Evolutionary conservation across 169 alveolate genomes (phyloP).

Genomic region (Plasmodium adleri): DNA sequence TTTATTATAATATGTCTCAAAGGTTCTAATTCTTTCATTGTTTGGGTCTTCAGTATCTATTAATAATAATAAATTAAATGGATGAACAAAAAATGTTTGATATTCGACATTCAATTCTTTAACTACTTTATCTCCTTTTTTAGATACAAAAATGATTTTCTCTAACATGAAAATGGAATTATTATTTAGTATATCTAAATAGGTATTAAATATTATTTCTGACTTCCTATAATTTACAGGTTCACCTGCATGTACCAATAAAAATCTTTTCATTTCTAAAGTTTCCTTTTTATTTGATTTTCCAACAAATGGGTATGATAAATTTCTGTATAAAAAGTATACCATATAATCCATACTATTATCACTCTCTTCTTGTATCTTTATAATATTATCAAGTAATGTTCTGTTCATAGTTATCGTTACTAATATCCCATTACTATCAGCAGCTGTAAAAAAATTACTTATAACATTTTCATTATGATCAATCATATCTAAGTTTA

Average conservation of each 20-base stretch:
- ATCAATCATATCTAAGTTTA: conserved; percentile 36
- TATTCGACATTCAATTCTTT: conserved; percentile 72
- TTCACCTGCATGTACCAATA: conserved; percentile 17
- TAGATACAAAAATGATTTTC: conserved; percentile 54
- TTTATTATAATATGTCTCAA: conserved; percentile 10
- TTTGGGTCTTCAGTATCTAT: not conserved
- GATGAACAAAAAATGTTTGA: conserved; percentile 75
- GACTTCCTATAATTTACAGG: not conserved
- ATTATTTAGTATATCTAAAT: conserved; percentile 31
- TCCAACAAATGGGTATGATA: conserved; percentile 59
- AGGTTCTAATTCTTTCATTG: not conserved
- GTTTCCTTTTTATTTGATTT: conserved; percentile 37
- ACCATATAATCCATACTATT: conserved; percentile 8
- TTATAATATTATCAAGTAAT: not conserved
- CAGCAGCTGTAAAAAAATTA: conserved; percentile 13
- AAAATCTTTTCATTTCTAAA: conserved; percentile 16
- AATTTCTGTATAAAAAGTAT: conserved; percentile 60
- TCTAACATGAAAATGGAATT: conserved; percentile 63
- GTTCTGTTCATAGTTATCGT: conserved; percentile 7
- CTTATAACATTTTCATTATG: conserved; percentile 26
- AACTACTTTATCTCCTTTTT: conserved; percentile 25
- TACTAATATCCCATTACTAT: conserved; percentile 37
- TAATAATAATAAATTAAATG: conserved; percentile 6
- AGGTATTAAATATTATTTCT: not conserved
- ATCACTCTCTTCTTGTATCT: not conserved